Base-by-base conservation (phyloP, 225 moss, liverwort and hornwort genomes). In the Polytrichum commune region DNA sequence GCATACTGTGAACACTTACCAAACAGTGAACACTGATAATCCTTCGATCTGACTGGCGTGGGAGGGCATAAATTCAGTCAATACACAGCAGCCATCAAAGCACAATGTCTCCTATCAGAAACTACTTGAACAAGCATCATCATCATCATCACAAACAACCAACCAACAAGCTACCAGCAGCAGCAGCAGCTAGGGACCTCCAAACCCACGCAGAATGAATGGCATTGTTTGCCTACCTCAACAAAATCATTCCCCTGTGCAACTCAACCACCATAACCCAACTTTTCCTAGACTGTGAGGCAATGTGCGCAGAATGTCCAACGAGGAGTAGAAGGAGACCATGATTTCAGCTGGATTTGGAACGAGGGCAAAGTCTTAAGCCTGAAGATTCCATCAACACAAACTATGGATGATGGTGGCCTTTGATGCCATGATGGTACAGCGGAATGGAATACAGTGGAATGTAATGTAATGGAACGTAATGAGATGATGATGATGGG, bases 181-280 rank as follows among this genome's bases (percentile, higher is more conserved):
- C 61, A 63, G 18, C 62, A 63, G 18, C 62, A 63, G 27, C 62
- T 63, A 63, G 13, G 27, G 62, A 26, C 63, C 60, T 29, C 53
- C 71, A 30, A 63, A 79, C 74, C 76, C 54, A 7, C 3, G 46
- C 64, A 63, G 69, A 74, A 75, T 58, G 63, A 81, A 78, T 81
- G 81, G 81, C 81, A 87, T 84, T 81, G 87, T 63, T 83, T 64
- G 83, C 87, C 83, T 87, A 87, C 83, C 87, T 87, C 79, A 84
- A 67, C 72, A 67, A 78, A 26, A 83, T 83, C 71, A 86, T 83
- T 75, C 86, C 77, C 86, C 86, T 86, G 83, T 83, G 83, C 60
- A 87, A 87, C 78, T 83, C 81, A 83, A 81, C 80, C 77, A 82
- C 77, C 74, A 77, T 62, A 82, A 79, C 79, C 75, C 77, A 85